Percentiles rank a stretch among this genome's conserved stretches.
Conservation (phyloP, 352 stramenopile species). For the Globisporangium camurandrum region DNA sequence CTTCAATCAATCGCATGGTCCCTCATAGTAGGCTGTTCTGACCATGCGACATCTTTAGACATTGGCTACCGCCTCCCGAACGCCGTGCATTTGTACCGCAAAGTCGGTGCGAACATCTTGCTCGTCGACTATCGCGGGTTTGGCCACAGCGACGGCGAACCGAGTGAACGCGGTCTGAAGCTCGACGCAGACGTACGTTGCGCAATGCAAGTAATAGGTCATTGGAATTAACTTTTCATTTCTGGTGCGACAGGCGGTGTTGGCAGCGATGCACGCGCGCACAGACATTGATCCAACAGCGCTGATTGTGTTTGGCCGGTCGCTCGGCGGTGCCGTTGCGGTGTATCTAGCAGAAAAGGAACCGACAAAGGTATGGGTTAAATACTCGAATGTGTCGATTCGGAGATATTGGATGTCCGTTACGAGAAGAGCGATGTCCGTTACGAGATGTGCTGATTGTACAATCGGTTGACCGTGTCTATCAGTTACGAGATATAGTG, state of each 20-base stretch:
- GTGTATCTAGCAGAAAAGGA: slow-evolving; percentile 85
- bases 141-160: slow-evolving; percentile 83
- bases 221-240: neutral
- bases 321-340: slow-evolving; percentile 88
- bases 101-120: slow-evolving; percentile 86
- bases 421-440: too few species aligned
- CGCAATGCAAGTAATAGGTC: neutral
- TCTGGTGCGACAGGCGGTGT: slow-evolving; percentile 32
- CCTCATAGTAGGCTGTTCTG: neutral
- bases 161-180: slow-evolving; percentile 87
- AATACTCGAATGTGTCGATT: too few species aligned
- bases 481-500: too few species aligned
- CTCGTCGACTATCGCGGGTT: slow-evolving; percentile 94
- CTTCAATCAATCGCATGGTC: neutral
- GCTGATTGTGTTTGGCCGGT: slow-evolving; percentile 90
- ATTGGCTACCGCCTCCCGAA: slow-evolving; percentile 93
- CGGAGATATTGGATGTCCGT: too few species aligned
- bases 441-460: too few species aligned
- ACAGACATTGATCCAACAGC: slow-evolving; percentile 81
- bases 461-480: too few species aligned
- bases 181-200: slow-evolving; percentile 81
- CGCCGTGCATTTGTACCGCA: slow-evolving; percentile 83
- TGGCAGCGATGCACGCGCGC: slow-evolving; percentile 67
- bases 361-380: slow-evolving; percentile 35
- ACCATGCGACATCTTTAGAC: slow-evolving; percentile 35